Percentiles rank a stretch among this genome's conserved stretches.
Conservation (phyloP, 805 yeast species). For the Cyberlindnera japonica region DNA sequence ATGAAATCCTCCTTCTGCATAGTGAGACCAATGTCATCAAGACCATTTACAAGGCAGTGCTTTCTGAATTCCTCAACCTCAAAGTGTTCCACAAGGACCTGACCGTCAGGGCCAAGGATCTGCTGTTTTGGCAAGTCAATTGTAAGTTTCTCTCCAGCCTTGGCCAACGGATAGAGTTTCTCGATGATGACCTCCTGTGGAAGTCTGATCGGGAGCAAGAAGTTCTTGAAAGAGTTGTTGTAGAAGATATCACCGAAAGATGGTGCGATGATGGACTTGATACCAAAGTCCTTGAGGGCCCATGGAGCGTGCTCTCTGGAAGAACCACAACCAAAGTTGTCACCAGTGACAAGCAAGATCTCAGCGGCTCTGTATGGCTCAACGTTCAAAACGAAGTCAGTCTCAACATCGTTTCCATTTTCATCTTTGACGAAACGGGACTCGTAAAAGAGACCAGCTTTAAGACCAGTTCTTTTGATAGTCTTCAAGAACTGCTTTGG, state of each 20-base stretch:
- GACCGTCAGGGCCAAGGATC: constrained; percentile 62
- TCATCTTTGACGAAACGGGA: constrained; percentile 69
- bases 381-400: constrained; percentile 89
- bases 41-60: constrained; percentile 90
- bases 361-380: constrained; percentile 78
- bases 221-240: constrained; percentile 96
- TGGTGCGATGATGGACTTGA: constrained; percentile 93
- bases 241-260: constrained; percentile 98
- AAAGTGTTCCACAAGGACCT: constrained; percentile 75
- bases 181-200: constrained; percentile 68
- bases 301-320: constrained; percentile 99
- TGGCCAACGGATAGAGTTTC: constrained; percentile 78
- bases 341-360: constrained; percentile 88
- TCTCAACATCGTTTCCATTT: constrained; percentile 68
- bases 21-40: constrained; percentile 96
- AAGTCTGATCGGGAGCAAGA: constrained; percentile 88
- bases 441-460: constrained; percentile 86
- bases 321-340: constrained; percentile 98
- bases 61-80: constrained; percentile 91
- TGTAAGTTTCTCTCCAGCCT: constrained; percentile 61
- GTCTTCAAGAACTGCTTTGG: constrained; percentile 98
- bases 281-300: constrained; percentile 98
- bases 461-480: constrained; percentile 93
- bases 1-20: constrained; percentile 83
- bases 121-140: constrained; percentile 87